Evolutionary conservation across 164 flowering plant species (phyloP), one percentile per base, ranked within the genome.

Genomic region (Echeveria elegans): DNA sequence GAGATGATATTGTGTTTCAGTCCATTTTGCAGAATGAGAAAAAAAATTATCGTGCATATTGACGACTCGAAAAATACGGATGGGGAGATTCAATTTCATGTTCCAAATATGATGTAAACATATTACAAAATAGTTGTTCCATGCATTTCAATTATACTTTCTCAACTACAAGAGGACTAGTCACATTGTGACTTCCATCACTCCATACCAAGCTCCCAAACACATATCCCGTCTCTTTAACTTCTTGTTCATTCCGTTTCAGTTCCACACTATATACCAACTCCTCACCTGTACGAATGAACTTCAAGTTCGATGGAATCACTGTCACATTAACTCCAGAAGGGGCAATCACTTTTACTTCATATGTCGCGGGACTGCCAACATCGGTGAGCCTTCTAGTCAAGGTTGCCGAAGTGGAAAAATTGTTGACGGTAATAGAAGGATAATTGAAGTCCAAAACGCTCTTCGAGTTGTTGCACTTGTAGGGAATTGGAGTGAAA

Each of bases 161-260:
- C 37, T 34, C 5, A 3, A 34, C 37, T 34, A 34, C 37, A 34
- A 34, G 37, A 7, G 37, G 37, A 34, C 64, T 60, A 36, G 19
- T 30, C 34, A 60, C 64, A 9, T 10, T 12, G 4, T 60, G 64
- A 10, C 4, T 60, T 16, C 64, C 64, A 32, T 30, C 64, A 16
- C 18, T 29, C 64, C 64, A 60, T 29, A 29, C 19, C 37, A 60
- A 30, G 2, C 38, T 60, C 21, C 64, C 64, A 60, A 60, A 60
- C 37, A 8, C 64, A 31, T 60, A 60, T 2, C 30, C 19, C 3
- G n/a, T 16, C 6, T 28, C 2, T 0, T 19, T 16, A 0, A 19
- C 16, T 19, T 60, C 30, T 6, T n/a, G n/a, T n/a, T 41, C 47
- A 2, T 7, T 14, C 64, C 64, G 29, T 30, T 2, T n/a, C n/a